Evolutionary conservation across 805 yeast species (phyloP), one percentile per base, ranked within the genome.

Genomic region (Isabelozyma gotoi): DNA sequence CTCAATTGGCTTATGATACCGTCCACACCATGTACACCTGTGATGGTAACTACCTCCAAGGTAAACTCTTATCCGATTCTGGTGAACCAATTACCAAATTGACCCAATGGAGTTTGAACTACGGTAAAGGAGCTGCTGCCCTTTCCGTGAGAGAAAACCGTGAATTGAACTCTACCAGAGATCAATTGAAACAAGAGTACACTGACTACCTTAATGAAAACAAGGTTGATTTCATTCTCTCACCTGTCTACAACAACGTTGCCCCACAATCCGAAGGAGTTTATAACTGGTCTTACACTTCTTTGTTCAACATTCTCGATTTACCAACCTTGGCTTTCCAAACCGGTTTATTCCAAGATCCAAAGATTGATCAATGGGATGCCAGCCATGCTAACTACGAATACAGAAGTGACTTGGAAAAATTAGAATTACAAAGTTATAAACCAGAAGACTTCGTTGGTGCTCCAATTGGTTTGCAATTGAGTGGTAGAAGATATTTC

Each of bases 241-340:
- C 85, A 40, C 91, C 92, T 47, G 76, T 82, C 5, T 81, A 82
- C 62, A 78, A 76, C 43, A 84, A 84, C 49, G 82, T 81, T 40
- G 88, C 94, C n/a, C 88, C 89, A 36, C 75, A 74, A 42, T 79
- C 85, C 17, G 78, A 76, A 38, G 71, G 75, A 40, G 76, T 84
- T 5, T 78, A 77, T 60, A 84, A 84, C 63, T 87, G 94, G 91
- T 85, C 91, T 3, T 87, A 87, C 70, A 85, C 92, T 5, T 67
- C 89, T 2, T 72, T 84, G 48, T 87, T 81, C 78, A 86, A 86
- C 65, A 57, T 85, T 45, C 62, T 85, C 49, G 95, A 87, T 61
- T 72, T 80, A 56, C 90, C 95, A 34, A 78, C 82, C 33, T 77
- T 83, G 47, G 72, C 75, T 1, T 69, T 80, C 65, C 89, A 85